phyloP scores from a whole-genome alignment of 2,329 filamentous ascomycete genomes.

The Hymenoscyphus scutula region DNA sequence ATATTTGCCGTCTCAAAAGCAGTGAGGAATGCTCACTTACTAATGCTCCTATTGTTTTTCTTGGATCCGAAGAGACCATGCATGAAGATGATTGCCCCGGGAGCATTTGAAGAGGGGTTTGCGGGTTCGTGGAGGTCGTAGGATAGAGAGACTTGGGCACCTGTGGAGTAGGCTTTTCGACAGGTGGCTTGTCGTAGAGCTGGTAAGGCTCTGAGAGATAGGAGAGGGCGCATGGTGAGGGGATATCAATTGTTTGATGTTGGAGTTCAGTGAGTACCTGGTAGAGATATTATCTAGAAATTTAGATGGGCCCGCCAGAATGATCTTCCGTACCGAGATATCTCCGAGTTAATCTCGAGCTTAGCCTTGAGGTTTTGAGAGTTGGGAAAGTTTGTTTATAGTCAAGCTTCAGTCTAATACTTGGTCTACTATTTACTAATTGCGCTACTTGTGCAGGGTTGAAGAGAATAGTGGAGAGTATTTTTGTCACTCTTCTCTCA shows the following conservation, averaged over 20 bases:
- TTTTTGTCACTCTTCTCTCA: no score
- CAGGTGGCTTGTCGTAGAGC: conserved; percentile 1
- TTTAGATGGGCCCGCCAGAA: background rate
- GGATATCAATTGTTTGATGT: background rate
- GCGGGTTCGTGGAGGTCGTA: conserved; percentile 68
- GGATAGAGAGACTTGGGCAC: conserved; percentile 43
- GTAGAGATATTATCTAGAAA: background rate
- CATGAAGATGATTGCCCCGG: conserved; percentile 75
- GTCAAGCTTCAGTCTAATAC: background rate
- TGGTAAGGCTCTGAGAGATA: conserved; percentile 10
- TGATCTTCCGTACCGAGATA: background rate
- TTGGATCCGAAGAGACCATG: conserved; percentile 95
- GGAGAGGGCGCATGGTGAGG: background rate
- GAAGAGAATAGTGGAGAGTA: no score
- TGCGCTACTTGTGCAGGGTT: no score
- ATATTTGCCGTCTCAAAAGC: background rate
- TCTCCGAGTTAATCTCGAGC: background rate
- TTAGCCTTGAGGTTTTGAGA: background rate
- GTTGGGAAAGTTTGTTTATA: background rate
- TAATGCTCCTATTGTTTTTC: conserved; percentile 90
- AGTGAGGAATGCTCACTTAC: conserved; percentile 62
- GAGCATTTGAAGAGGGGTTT: conserved; percentile 43
- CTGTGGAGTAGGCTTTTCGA: conserved; percentile 19
- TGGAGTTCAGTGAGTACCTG: background rate
- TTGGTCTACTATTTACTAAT: no score